phyloP scores from a whole-genome alignment of 768 basidiomycete genomes.

The Baorangia bicolor region DNA sequence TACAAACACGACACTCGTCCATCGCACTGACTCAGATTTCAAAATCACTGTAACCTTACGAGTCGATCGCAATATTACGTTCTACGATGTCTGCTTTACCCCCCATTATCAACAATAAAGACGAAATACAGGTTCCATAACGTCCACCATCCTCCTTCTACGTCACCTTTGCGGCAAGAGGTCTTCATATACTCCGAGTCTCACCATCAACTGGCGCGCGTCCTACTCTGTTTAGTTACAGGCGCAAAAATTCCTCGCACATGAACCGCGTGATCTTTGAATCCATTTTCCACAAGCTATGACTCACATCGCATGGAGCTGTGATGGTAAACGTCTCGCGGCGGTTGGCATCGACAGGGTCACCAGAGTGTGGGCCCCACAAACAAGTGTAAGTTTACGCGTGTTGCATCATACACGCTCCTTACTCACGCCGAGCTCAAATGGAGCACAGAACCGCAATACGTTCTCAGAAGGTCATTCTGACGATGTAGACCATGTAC shows the following conservation, averaged over 20 bases:
- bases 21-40: not conserved
- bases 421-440: conserved; percentile 33
- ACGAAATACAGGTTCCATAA: conserved; percentile 54
- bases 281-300: conserved; percentile 62
- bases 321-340: conserved; percentile 77
- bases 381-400: conserved; percentile 60
- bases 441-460: conserved; percentile 69
- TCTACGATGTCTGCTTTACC: conserved; percentile 26
- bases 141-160: conserved; percentile 72
- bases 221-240: conserved; percentile 31
- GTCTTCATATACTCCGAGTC: conserved; percentile 58
- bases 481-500: conserved; percentile 78
- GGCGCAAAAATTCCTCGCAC: conserved; percentile 81
- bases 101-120: conserved; percentile 41
- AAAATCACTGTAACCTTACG: not conserved
- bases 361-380: conserved; percentile 76
- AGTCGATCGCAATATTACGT: not conserved
- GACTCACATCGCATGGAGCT: conserved; percentile 81
- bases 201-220: conserved; percentile 4
- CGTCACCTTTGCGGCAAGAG: conserved; percentile 66
- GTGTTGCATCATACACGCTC: not conserved
- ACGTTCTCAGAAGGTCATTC: conserved; percentile 69
- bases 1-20: conserved; percentile 19
- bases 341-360: conserved; percentile 81
- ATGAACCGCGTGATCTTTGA: conserved; percentile 73